Evolutionary conservation across 352 stramenopile species (phyloP).

Genomic region (Pythium chondricola): DNA sequence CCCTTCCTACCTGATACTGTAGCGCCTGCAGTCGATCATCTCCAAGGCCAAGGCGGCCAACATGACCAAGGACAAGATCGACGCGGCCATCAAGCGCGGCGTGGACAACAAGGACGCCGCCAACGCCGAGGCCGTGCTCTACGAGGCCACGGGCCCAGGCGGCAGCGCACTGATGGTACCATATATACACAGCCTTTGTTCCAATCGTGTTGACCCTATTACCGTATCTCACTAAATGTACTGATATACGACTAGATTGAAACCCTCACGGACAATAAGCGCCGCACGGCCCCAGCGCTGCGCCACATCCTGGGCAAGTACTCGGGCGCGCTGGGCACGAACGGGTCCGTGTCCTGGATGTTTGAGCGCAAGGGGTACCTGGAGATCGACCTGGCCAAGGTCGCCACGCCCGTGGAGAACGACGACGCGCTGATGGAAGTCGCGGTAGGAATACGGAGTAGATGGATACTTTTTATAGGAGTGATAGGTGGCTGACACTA

Average conservation of each 20-base stretch:
- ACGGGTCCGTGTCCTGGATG: slow-evolving; percentile 78
- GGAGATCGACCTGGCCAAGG: slow-evolving; percentile 44
- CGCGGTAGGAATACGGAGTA: too few species aligned
- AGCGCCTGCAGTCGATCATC: slow-evolving; percentile 44
- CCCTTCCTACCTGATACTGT: too few species aligned
- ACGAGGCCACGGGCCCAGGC: slow-evolving; percentile 64
- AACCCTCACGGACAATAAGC: slow-evolving; percentile 81
- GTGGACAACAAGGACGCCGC: slow-evolving; percentile 72
- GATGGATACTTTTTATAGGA: not conserved
- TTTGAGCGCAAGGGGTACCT: slow-evolving; percentile 82
- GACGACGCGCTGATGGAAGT: slow-evolving; percentile 67
- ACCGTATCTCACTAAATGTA: too few species aligned
- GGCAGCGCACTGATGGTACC: slow-evolving; percentile 68
- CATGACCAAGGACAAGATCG: slow-evolving; percentile 82
- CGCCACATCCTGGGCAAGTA: slow-evolving; percentile 72
- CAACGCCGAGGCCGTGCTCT: slow-evolving; percentile 72
- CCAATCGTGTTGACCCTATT: too few species aligned
- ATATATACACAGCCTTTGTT: too few species aligned
- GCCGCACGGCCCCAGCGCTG: slow-evolving; percentile 69
- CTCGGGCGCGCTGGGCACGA: slow-evolving; percentile 60
- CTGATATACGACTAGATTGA: too few species aligned
- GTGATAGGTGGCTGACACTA: too few species aligned
- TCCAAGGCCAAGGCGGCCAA: slow-evolving; percentile 77
- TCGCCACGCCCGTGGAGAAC: slow-evolving; percentile 37
- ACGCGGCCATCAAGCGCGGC: slow-evolving; percentile 76